phyloP scores from a whole-genome alignment of 2,329 filamentous ascomycete genomes.

The Penicillium sp. region DNA sequence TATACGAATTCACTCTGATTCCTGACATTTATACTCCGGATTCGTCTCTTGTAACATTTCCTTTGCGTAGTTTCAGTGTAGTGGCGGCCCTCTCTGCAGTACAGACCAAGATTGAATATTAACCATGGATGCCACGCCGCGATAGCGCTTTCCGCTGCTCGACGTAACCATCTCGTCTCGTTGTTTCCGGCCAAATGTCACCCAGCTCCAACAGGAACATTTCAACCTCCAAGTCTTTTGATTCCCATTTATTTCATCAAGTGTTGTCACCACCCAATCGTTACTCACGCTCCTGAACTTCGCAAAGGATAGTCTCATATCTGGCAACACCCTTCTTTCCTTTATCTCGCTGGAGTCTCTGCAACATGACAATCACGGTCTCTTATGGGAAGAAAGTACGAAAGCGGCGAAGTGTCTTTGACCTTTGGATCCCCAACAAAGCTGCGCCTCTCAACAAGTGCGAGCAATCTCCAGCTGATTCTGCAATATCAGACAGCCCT shows the following conservation, averaged over 20 bases:
- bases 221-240: not conserved
- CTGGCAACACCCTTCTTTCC: not conserved
- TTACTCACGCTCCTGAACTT: conserved; percentile 3
- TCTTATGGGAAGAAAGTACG: conserved; percentile 18
- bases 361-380: conserved; percentile 23
- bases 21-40: conserved; percentile 6
- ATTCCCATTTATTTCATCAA: not conserved
- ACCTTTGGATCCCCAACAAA: conserved; percentile 24
- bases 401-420: conserved; percentile 27
- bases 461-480: conserved; percentile 18
- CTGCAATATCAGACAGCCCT: conserved; percentile 25
- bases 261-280: conserved; percentile 5
- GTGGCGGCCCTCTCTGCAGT: no score
- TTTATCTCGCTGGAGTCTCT: no score
- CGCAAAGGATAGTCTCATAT: conserved; percentile 1
- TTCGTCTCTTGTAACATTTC: conserved; percentile 1
- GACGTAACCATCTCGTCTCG: not conserved
- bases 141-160: not conserved
- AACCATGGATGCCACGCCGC: not conserved
- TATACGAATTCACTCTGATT: no score
- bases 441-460: conserved; percentile 13
- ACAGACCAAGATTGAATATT: no score
- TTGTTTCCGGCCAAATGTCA: no score
- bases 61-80: not conserved
- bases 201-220: no score